phyloP scores from a whole-genome alignment of 176 grass and related monocot genomes.

The Pontederia crassipes region DNA sequence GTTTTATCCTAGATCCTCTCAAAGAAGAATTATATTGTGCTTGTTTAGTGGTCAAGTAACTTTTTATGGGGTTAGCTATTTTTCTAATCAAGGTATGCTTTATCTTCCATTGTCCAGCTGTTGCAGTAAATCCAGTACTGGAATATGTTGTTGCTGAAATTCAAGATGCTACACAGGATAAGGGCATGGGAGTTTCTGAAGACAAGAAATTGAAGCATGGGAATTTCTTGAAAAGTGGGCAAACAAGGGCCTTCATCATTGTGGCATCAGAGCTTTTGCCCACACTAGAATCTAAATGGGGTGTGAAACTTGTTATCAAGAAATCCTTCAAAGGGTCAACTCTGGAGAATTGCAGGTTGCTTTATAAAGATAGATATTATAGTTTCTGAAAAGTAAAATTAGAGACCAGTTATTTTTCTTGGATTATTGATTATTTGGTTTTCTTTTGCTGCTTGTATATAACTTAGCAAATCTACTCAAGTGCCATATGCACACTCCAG shows the following conservation, averaged over 20 bases:
- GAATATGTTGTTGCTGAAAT: conserved; percentile 66
- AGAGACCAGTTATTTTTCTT: no score
- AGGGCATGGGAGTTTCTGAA: conserved; percentile 27
- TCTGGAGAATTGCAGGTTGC: conserved; percentile 75
- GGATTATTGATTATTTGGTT: no score
- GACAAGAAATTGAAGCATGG: conserved; percentile 57
- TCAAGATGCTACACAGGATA: conserved; percentile 15
- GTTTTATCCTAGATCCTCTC: no score
- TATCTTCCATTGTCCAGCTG: conserved; percentile 51
- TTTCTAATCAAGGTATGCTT: not conserved
- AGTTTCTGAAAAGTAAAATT: no score
- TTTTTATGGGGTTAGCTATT: no score
- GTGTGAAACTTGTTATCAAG: conserved; percentile 47
- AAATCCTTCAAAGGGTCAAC: conserved; percentile 77
- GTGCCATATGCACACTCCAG: no score
- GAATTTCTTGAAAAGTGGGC: conserved; percentile 42
- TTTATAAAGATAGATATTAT: no score
- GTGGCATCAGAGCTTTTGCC: conserved; percentile 75
- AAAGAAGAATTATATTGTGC: no score
- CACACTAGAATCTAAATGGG: conserved; percentile 86
- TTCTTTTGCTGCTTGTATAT: no score
- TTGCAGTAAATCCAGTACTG: conserved; percentile 82
- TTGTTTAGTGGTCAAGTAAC: no score
- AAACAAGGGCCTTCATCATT: conserved; percentile 47
- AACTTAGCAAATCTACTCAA: no score